phyloP scores from a whole-genome alignment of 805 yeast species.

The Cyberlindnera mrakii region DNA sequence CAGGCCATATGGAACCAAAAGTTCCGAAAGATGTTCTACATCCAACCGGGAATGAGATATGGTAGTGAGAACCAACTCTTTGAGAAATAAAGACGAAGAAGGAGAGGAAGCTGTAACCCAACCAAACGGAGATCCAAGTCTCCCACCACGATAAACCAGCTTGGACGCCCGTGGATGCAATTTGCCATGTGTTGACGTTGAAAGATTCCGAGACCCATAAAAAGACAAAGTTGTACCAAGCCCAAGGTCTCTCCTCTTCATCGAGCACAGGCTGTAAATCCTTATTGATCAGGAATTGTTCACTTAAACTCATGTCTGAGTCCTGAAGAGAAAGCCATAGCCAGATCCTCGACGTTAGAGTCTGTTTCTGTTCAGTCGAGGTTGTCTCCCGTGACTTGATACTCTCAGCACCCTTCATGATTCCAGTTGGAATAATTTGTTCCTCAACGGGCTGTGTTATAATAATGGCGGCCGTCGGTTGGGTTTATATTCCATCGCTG shows the following conservation, averaged over 20 bases:
- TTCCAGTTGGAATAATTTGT: no score
- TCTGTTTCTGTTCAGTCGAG: background rate
- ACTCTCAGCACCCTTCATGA: background rate
- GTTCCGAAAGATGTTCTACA: slow-evolving; percentile 81
- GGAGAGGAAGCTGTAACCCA: slow-evolving; percentile 72
- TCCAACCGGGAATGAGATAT: slow-evolving; percentile 79
- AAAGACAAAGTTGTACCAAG: slow-evolving; percentile 72
- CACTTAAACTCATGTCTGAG: slow-evolving; percentile 41
- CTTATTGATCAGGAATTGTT: slow-evolving; percentile 63
- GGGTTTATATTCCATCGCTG: no score
- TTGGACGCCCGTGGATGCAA: slow-evolving; percentile 78
- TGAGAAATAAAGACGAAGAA: slow-evolving; percentile 65
- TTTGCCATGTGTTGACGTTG: slow-evolving; percentile 87
- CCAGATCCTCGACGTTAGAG: background rate
- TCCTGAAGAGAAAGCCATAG: slow-evolving; percentile 5
- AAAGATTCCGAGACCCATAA: slow-evolving; percentile 90
- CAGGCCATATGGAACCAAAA: slow-evolving; percentile 85
- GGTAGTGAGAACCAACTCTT: slow-evolving; percentile 75
- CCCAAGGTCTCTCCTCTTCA: slow-evolving; percentile 70
- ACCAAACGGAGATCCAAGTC: slow-evolving; percentile 83
- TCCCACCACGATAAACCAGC: slow-evolving; percentile 88
- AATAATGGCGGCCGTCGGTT: no score
- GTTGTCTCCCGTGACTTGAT: background rate
- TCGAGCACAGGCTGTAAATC: slow-evolving; percentile 76
- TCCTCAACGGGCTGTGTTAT: no score